Evolutionary conservation across 805 yeast genomes (phyloP).

Genomic region (Yamadazyma laniorum): DNA sequence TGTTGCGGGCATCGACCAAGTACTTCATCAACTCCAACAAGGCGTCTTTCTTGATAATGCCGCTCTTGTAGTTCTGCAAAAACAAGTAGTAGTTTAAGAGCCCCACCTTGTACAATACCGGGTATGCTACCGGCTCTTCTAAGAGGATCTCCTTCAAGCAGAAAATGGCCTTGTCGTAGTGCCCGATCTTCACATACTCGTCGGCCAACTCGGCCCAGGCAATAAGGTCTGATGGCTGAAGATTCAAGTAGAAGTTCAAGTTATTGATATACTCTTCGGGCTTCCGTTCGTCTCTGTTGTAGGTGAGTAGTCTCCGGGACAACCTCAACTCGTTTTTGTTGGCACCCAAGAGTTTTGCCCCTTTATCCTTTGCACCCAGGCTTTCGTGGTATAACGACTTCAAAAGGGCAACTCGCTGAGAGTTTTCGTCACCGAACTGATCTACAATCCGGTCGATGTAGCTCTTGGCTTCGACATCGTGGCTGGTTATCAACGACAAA

Average conservation of each 20-base stretch:
- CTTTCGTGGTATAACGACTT: constrained; percentile 59
- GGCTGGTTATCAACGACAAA: constrained; percentile 55
- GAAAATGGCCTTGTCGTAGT: constrained; percentile 64
- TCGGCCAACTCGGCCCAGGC: constrained; percentile 77
- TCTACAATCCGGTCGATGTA: constrained; percentile 65
- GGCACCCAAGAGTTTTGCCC: constrained; percentile 26
- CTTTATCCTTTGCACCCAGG: constrained; percentile 35
- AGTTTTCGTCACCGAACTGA: constrained; percentile 48
- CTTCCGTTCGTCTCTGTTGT: constrained; percentile 21
- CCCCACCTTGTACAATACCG: constrained; percentile 63
- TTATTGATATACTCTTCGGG: constrained; percentile 50
- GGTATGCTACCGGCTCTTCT: constrained; percentile 66
- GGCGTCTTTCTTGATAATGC: constrained; percentile 28
- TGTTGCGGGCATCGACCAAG: constrained; percentile 36
- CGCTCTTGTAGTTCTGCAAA: constrained; percentile 16
- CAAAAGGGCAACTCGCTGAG: constrained; percentile 57
- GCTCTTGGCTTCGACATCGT: constrained; percentile 70
- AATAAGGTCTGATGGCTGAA: constrained; percentile 71
- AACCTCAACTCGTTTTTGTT: constrained; percentile 36
- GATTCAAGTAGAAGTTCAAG: constrained; percentile 54
- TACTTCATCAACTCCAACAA: constrained; percentile 23
- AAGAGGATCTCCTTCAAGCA: constrained; percentile 70
- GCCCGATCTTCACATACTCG: constrained; percentile 58
- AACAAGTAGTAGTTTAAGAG: constrained; percentile 29
- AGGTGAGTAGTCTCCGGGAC: constrained; percentile 37